phyloP scores from a whole-genome alignment of 78 protist genomes.

The Abeoforma whisleri region DNA sequence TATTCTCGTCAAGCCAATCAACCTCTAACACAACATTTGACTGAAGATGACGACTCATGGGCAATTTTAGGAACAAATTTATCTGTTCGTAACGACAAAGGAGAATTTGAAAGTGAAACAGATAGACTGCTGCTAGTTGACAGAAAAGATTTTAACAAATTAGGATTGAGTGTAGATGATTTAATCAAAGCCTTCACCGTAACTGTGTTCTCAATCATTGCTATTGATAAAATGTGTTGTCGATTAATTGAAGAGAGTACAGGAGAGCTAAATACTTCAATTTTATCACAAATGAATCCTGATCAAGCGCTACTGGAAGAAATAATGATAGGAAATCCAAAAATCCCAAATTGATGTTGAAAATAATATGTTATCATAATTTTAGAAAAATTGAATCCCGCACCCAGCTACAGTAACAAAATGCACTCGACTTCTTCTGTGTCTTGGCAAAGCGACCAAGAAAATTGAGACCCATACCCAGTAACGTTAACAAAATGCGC shows the following conservation, averaged over 20 bases:
- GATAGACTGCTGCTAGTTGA: conserved; percentile 48
- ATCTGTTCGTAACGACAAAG: background rate
- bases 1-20: conserved; percentile 49
- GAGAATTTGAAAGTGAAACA: conserved; percentile 48
- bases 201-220: conserved; percentile 44
- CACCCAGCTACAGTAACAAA: background rate
- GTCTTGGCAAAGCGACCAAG: too few relatives aligned
- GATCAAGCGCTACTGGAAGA: conserved; percentile 23
- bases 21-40: conserved; percentile 35
- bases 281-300: conserved; percentile 4
- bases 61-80: conserved; percentile 61
- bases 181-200: conserved; percentile 57
- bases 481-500: too few relatives aligned
- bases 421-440: background rate
- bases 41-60: conserved; percentile 40
- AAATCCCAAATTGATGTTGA: too few relatives aligned
- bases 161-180: conserved; percentile 59
- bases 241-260: conserved; percentile 17
- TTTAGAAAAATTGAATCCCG: background rate
- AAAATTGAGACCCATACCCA: too few relatives aligned
- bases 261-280: background rate
- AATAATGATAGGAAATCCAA: conserved; percentile 19
- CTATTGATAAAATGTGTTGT: conserved; percentile 52
- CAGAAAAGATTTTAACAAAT: conserved; percentile 47
- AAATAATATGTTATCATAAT: background rate